Percentiles rank a stretch among this genome's conserved stretches.
Conservation (phyloP, 345 rosid species). For the Sisymbrium altissimum region DNA sequence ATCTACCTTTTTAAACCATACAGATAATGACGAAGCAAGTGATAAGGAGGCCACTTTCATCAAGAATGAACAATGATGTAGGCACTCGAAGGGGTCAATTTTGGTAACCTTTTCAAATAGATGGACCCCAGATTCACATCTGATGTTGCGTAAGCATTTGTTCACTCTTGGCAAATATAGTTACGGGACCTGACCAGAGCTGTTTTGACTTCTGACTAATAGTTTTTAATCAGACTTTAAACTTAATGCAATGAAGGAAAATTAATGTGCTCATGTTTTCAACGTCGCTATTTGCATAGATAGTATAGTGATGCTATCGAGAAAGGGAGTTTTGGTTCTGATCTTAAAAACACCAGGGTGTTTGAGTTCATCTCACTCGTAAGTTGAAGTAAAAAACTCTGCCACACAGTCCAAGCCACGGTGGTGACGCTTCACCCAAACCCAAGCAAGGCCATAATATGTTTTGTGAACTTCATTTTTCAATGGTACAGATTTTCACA, state of each 20-base stretch:
- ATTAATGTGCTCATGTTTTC: not conserved
- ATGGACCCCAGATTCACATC: not conserved
- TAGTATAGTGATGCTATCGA: not conserved
- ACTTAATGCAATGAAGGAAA: slow-evolving; percentile 17
- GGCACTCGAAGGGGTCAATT: slow-evolving; percentile 32
- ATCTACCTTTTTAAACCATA: slow-evolving; percentile 4
- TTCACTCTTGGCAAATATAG: slow-evolving; percentile 12
- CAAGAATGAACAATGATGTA: slow-evolving; percentile 46
- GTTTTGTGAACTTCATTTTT: slow-evolving; percentile 40
- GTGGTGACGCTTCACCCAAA: slow-evolving; percentile 78
- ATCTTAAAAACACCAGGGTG: not conserved
- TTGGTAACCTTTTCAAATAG: slow-evolving; percentile 28
- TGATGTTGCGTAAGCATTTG: slow-evolving; percentile 22
- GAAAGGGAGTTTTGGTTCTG: not conserved
- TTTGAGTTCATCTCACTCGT: not conserved
- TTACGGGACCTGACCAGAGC: slow-evolving; percentile 13
- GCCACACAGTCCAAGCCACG: slow-evolving; percentile 85
- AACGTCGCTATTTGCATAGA: not conserved
- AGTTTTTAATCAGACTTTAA: not conserved
- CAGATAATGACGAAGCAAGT: slow-evolving; percentile 37
- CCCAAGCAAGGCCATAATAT: slow-evolving; percentile 47
- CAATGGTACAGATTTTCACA: slow-evolving; percentile 75
- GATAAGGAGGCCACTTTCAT: slow-evolving; percentile 42
- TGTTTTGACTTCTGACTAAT: not conserved
- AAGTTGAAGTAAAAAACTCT: slow-evolving; percentile 54